Evolutionary conservation across 257 asterid species (phyloP).

Genomic region (Solanum virginianum): DNA sequence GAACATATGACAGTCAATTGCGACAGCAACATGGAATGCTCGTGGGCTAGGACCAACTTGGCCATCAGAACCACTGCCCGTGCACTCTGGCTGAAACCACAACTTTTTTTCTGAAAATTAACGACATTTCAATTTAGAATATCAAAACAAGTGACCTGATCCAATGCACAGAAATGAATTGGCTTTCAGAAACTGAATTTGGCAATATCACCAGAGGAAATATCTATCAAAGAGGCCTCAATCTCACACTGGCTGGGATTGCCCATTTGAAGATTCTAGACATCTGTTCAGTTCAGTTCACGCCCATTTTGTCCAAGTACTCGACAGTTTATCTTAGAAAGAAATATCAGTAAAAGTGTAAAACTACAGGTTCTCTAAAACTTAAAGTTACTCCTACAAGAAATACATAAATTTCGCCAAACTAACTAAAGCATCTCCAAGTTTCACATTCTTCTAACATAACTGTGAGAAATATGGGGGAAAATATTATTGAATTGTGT

Average conservation of each 20-base stretch:
- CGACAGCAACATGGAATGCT: conserved; percentile 82
- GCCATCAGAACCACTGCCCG: conserved; percentile 74
- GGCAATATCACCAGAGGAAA: background rate
- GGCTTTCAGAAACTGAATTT: background rate
- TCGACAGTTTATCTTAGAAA: background rate
- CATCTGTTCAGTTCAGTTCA: background rate
- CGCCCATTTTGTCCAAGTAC: background rate
- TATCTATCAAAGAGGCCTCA: background rate
- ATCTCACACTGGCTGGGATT: background rate
- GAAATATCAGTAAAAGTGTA: background rate
- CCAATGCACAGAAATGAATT: background rate
- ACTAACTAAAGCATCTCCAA: background rate
- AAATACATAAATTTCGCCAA: background rate
- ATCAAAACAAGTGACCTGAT: background rate
- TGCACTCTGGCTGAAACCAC: conserved; percentile 92
- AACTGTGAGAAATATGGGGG: no score
- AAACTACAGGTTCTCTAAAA: background rate
- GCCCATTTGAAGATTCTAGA: background rate
- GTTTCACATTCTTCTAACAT: background rate
- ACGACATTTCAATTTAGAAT: background rate
- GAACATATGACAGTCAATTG: conserved; percentile 93
- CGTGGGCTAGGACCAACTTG: conserved; percentile 76
- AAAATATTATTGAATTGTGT: no score
- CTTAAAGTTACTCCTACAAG: background rate
- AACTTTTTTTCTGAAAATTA: conserved; percentile 58